These are phyloP conservation scores for Paraphoma sp. DNA, from an alignment of 2,329 filamentous ascomycete species.

Conservation along the genomic window DNA sequence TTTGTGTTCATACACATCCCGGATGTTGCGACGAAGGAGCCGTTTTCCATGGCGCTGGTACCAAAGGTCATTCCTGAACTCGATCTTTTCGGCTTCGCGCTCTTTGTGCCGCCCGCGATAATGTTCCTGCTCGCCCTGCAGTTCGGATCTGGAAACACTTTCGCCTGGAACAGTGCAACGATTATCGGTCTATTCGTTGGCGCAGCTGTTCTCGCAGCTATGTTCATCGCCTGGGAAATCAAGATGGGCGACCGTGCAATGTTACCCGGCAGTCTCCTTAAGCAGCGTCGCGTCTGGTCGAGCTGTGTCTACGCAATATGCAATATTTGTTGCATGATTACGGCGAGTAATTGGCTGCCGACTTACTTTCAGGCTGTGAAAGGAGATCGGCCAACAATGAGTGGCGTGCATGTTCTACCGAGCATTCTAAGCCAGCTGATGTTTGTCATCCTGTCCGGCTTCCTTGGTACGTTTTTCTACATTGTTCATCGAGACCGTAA, in stretches of 20 bases:
- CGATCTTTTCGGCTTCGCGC: conserved; percentile 46
- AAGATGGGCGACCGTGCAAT: conserved; percentile 46
- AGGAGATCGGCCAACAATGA: conserved; percentile 44
- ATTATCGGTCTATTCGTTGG: conserved; percentile 47
- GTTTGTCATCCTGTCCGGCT: conserved; percentile 24
- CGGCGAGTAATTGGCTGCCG: conserved; percentile 30
- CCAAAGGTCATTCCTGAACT: conserved; percentile 36
- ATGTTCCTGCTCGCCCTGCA: conserved; percentile 50
- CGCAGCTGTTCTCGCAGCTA: conserved; percentile 29
- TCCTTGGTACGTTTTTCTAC: conserved; percentile 15
- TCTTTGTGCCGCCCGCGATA: conserved; percentile 42
- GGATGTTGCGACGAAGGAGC: conserved; percentile 7
- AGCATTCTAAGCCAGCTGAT: conserved; percentile 38
- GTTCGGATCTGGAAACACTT: conserved; percentile 42
- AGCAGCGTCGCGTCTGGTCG: conserved; percentile 40
- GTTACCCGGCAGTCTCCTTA: conserved; percentile 46
- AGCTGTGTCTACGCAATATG: conserved; percentile 16
- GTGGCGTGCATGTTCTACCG: conserved; percentile 49
- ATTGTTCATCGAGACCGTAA: not conserved
- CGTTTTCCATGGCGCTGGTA: conserved; percentile 24
- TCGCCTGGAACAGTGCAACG: conserved; percentile 42
- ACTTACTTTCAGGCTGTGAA: conserved; percentile 53
- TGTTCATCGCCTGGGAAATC: conserved; percentile 48
- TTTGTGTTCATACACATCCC: conserved; percentile 43
- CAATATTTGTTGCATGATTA: conserved; percentile 15